Evolutionary conservation across 23 red algal genomes (phyloP).

Genomic region (Gracilaria domingensis): DNA sequence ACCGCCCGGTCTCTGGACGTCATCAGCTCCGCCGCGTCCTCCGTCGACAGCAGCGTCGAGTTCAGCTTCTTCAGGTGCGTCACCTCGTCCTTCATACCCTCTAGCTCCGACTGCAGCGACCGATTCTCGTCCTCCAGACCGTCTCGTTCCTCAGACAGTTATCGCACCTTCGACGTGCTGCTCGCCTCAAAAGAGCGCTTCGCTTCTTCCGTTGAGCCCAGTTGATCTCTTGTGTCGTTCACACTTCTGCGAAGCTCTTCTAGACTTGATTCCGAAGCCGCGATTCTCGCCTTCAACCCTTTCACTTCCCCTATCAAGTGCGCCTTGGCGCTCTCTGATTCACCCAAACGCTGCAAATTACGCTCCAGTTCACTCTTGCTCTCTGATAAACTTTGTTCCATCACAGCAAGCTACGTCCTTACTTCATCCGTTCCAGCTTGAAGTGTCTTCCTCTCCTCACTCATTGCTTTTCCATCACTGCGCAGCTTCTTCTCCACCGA

Average conservation of each 20-base stretch:
- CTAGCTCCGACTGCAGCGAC: constrained; percentile 14
- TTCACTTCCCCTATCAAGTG: too few relatives aligned
- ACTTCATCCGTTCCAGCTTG: not conserved
- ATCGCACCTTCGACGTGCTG: not conserved
- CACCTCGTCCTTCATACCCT: not conserved
- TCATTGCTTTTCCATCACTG: not conserved
- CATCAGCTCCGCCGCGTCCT: too few relatives aligned
- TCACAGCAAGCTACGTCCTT: not conserved
- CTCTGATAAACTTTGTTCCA: not conserved
- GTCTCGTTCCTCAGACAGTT: not conserved
- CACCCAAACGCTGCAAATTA: too few relatives aligned
- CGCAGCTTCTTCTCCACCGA: not conserved
- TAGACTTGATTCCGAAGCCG: too few relatives aligned
- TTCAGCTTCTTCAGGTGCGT: not conserved
- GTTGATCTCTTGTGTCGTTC: not conserved
- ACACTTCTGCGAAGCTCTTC: too few relatives aligned
- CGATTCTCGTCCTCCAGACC: too few relatives aligned
- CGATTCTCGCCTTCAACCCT: too few relatives aligned
- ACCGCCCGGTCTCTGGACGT: too few relatives aligned
- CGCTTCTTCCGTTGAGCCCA: not conserved
- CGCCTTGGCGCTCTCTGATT: too few relatives aligned
- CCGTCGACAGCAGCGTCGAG: constrained; percentile 2
- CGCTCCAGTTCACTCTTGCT: too few relatives aligned
- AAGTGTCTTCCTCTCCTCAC: not conserved
- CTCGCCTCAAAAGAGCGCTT: not conserved